Base-by-base conservation (phyloP, 2,329 filamentous ascomycete genomes). In the Macrophomina pseudophaseolina region DNA sequence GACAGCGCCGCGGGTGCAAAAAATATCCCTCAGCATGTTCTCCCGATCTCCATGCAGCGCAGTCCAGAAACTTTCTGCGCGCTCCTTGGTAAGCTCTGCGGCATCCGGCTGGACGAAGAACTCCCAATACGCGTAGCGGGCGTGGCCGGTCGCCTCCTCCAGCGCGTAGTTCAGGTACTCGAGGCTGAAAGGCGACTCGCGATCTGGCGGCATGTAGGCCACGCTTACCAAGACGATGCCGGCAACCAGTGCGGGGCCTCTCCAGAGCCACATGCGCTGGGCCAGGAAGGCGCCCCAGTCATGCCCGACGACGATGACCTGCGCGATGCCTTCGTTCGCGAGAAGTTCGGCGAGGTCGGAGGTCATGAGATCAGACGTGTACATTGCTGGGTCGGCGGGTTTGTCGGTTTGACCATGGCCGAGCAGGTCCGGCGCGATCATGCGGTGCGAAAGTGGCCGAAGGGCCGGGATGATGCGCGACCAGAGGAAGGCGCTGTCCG, bases 261-360 rank as follows among this genome's bases (percentile, higher is more conserved):
- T 71, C 68, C 78, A 80, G 56, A 81, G 76, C 69, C 80, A 83
- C 14, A 83, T 67, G 14, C 81, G 76, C 64, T 80, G 76, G 0
- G 79, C 77, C 11, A 80, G 68, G 7, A 65, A 68, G 16, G 78
- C 78, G 46, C 84, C 84, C 83, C 82, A 85, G 71, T 86, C 83
- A 68, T 85, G 83, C 51, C 83, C 84, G 38, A 84, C 74, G 3
- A 80, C 76, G 64, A 85, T 23, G 54, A 72, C 56, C n/a, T 71
- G 70, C 11, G 59, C 32, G 46, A 68, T 48, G n/a, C 64, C 67
- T 65, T 76, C 73, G 11, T 69, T 67, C 54, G 74, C 71, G 14
- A 71, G 56, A n/a, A 70, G 64, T 18, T 67, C 64, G 18, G 66
- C 54, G 2, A 70, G 18, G 42, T 69, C 69, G 18, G 49, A 30